Evolutionary conservation across 2,329 filamentous ascomycete genomes (phyloP).

Genomic region (Colletotrichum sp.): DNA sequence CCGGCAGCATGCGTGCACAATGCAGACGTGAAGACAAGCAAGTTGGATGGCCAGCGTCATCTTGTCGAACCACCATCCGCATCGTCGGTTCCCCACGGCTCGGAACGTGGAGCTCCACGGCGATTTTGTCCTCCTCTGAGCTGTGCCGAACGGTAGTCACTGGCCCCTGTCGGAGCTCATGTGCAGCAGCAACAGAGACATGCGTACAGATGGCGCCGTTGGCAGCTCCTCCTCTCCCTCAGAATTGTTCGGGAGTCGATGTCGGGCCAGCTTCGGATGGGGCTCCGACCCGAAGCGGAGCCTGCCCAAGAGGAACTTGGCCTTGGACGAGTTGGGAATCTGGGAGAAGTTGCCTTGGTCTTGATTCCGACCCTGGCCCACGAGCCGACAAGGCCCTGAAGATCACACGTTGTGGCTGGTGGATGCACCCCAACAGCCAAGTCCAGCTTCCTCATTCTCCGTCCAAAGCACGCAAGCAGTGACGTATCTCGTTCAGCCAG

Average conservation of each 20-base stretch:
- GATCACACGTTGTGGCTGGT: conserved; percentile 9
- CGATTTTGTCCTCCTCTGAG: neutral
- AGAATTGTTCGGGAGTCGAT: neutral
- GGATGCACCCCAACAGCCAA: neutral
- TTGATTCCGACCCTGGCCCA: neutral
- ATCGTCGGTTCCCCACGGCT: neutral
- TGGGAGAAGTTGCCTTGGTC: neutral
- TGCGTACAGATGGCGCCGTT: neutral
- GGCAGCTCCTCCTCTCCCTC: neutral
- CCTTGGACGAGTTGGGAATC: neutral
- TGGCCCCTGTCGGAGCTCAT: neutral
- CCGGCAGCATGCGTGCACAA: neutral
- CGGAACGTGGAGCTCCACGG: conserved; percentile 15
- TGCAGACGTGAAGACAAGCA: neutral
- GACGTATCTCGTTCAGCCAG: neutral
- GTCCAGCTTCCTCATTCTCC: conserved; percentile 8
- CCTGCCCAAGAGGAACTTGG: neutral
- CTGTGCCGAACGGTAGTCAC: neutral
- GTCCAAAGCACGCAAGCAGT: conserved; percentile 14
- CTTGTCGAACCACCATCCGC: neutral
- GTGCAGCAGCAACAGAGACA: neutral
- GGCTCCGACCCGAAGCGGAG: conserved; percentile 13
- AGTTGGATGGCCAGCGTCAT: neutral
- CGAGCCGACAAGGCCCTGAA: neutral
- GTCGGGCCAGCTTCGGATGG: conserved; percentile 5